Base-by-base conservation (phyloP, 441 rosid genomes). In the Aleurites moluccanus region DNA sequence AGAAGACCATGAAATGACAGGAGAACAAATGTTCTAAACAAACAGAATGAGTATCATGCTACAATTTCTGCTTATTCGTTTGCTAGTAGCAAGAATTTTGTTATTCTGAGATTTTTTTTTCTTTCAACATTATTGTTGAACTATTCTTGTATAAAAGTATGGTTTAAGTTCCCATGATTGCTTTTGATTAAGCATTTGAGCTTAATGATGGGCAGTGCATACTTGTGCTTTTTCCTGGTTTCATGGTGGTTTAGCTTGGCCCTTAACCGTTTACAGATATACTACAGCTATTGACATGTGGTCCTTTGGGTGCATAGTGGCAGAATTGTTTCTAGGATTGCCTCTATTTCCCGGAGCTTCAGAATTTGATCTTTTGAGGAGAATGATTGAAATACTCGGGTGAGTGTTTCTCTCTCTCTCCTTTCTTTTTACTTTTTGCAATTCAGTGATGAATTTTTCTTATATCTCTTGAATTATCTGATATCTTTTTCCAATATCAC, bases 231-330 rank as follows among this genome's bases (percentile, higher is more conserved):
- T n/a, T n/a, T n/a, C n/a, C 11, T 50, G 44, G 55, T 52, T 63
- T 30, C 59, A n/a, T 77, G 14, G 53, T 56, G 28, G 70, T 70
- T 78, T 59, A 53, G 75, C 70, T 75, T 80, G 79, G 70, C 77
- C 82, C 90, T 88, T 96, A 84, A 90, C 88, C 70, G 72, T 73
- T 72, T 77, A 62, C 73, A 97, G 99, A 91, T 97, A 97, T 85
- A 88, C 98, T 60, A 94, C 99, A 10, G 88, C 97, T 80, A 94
- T 94, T 75, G 99, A 97, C 85, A 97, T 97, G 99, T 97, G 99
- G 99, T 97, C 99, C 82, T 90, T 94, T 77, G 99, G 99, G 56
- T 97, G 99, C 90, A 92, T 97, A 79, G 99, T 97, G 11, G 99
- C 99, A 21, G 99, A 97, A 80, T 85, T 97, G 75, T 97, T 94